phyloP scores from a whole-genome alignment of 495 filamentous ascomycete genomes.

The Xylaria cubensis region DNA sequence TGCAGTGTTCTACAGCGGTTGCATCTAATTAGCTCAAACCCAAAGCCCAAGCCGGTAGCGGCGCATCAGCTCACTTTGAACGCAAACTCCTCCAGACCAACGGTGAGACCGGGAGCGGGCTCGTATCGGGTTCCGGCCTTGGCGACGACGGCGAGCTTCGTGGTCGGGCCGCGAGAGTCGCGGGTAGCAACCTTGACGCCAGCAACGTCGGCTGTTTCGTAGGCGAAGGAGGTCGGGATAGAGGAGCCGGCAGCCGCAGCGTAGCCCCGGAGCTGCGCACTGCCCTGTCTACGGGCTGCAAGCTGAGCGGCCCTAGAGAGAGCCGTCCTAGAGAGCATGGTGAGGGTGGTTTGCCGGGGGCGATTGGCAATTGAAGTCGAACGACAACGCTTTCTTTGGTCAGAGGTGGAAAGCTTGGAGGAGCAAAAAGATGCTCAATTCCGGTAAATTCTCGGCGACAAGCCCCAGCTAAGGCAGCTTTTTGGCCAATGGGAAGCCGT shows the following conservation, averaged over 20 bases:
- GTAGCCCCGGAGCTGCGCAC: constrained; percentile 69
- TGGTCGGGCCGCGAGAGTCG: constrained; percentile 86
- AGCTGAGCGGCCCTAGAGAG: constrained; percentile 78
- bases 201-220: constrained; percentile 81
- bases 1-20: constrained; percentile 70
- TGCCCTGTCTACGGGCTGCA: constrained; percentile 71
- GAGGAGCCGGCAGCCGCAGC: constrained; percentile 76
- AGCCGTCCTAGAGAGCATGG: constrained; percentile 86
- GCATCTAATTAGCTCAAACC: constrained; percentile 58
- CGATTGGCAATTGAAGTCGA: constrained; percentile 53
- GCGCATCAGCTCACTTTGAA: constrained; percentile 77
- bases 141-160: constrained; percentile 86
- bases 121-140: constrained; percentile 94
- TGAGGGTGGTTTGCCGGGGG: constrained; percentile 59
- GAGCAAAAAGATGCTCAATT: constrained; percentile 45
- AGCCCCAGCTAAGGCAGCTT: constrained; percentile 15
- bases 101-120: constrained; percentile 83
- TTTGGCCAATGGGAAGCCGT: constrained; percentile 21
- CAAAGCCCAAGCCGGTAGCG: constrained; percentile 22
- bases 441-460: constrained; percentile 47
- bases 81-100: constrained; percentile 89
- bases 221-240: constrained; percentile 71
- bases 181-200: constrained; percentile 91
- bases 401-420: constrained; percentile 34
- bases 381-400: constrained; percentile 43